These are phyloP conservation scores for Ganoderma lingzhi DNA, from an alignment of 1,284 basidiomycete species.

Conservation along the genomic window DNA sequence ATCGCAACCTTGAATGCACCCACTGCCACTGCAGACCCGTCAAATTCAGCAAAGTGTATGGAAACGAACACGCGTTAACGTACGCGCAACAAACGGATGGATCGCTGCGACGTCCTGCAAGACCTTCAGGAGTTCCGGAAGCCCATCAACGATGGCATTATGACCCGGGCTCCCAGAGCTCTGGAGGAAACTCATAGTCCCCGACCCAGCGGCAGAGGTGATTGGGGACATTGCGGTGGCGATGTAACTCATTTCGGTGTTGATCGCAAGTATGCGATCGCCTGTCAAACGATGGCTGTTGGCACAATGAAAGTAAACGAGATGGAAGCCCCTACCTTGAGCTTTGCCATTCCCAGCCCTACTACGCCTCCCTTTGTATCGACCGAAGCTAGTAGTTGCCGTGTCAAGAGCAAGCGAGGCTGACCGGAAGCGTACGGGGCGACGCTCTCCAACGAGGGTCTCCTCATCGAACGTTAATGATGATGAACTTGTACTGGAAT, in stretches of 20 bases:
- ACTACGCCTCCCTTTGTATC: slow-evolving; percentile 12
- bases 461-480: slow-evolving; percentile 2
- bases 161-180: slow-evolving; percentile 2
- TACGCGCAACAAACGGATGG: slow-evolving; percentile 30
- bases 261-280: slow-evolving; percentile 16
- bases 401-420: slow-evolving; percentile 13
- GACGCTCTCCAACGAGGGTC: slow-evolving; percentile 7
- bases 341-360: slow-evolving; percentile 4
- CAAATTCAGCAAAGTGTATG: too few relatives aligned
- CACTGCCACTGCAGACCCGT: slow-evolving; percentile 46
- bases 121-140: slow-evolving; percentile 29
- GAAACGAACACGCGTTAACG: not conserved
- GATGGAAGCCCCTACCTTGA: not conserved
- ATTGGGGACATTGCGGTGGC: slow-evolving; percentile 25
- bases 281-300: not conserved
- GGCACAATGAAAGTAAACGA: too few relatives aligned
- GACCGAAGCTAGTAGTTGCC: slow-evolving; percentile 4
- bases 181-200: slow-evolving; percentile 23
- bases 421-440: slow-evolving; percentile 13
- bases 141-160: slow-evolving; percentile 22
- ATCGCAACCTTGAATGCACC: slow-evolving; percentile 52
- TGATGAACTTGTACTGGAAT: slow-evolving; percentile 4
- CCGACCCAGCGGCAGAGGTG: slow-evolving; percentile 17
- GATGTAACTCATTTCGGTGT: slow-evolving; percentile 21
- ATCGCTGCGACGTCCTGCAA: slow-evolving; percentile 27